A percentile compares a stretch with the other conserved stretches of the same genome.
phyloP scores from a whole-genome alignment of 208 protist genomes.

The Vickermania ingenoplastis region DNA sequence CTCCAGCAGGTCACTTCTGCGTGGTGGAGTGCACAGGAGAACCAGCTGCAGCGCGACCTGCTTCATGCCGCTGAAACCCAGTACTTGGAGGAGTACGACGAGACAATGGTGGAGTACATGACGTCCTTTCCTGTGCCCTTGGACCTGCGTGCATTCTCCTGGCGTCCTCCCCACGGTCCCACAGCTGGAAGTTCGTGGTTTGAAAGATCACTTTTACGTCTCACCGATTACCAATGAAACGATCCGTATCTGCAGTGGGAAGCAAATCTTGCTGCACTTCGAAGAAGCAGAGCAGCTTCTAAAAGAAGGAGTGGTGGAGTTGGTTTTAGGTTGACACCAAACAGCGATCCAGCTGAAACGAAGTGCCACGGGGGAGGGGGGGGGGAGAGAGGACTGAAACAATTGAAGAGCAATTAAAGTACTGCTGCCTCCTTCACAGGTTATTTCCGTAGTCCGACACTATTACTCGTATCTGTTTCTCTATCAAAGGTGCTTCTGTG shows the following conservation, averaged over 20 bases:
- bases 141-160: constrained; percentile 70
- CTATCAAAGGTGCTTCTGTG: no score
- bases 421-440: no score
- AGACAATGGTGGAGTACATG: constrained; percentile 84
- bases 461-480: no score
- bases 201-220: constrained; percentile 61
- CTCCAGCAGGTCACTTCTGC: constrained; percentile 41
- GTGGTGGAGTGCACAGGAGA: constrained; percentile 75
- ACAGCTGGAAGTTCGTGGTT: constrained; percentile 69
- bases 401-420: no score
- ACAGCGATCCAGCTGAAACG: not conserved
- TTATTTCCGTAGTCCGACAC: no score
- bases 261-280: constrained; percentile 62
- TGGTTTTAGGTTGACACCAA: constrained; percentile 21
- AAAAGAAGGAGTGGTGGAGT: constrained; percentile 64
- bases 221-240: constrained; percentile 56
- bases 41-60: constrained; percentile 24
- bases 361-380: not conserved
- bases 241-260: constrained; percentile 65
- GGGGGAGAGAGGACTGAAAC: not conserved
- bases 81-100: constrained; percentile 71
- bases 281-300: constrained; percentile 80
- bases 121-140: constrained; percentile 73
- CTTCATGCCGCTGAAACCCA: constrained; percentile 39
- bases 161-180: constrained; percentile 66